Evolutionary conservation across 306 rosid species (phyloP), one percentile per base, ranked within the genome.

Genomic region (Quercus bicolor): DNA sequence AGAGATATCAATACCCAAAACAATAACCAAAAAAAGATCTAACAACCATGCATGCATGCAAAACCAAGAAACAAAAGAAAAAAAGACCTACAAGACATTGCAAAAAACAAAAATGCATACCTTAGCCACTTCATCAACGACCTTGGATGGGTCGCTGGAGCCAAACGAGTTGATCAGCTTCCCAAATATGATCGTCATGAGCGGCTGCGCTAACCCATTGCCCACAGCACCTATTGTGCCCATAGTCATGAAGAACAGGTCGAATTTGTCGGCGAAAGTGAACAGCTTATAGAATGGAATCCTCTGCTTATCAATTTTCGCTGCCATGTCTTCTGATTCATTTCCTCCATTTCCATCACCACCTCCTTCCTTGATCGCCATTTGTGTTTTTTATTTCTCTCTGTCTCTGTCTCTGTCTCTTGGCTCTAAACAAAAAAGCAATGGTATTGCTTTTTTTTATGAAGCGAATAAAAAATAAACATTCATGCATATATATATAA

Each of bases 161-260:
- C 93, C 98, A 14, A 92, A 93, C 0, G 93, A 60, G 72, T 95
- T 82, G 77, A 92, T 76, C 45, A 91, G 81, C 23, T 71, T 73
- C 7, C 94, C 98, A 5, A 95, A 79, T 21, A 95, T 52, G 20
- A 92, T 43, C 0, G 96, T 77, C 98, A 93, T 91, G 65, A 93
- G 5, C 40, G 98, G 98, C 68, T 87, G 91, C 1, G 94, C 15
- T 3, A 87, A 0, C 0, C 98, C 98, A 24, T 84, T 90, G 2
- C 79, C 90, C 14, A 83, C 11, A 3, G 96, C 92, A 34, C 60
- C 19, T 11, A 95, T 24, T 6, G 91, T 48, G 20, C 96, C 98
- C 7, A 90, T 19, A 52, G 68, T 37, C 94, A 95, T 95, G 69
- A 95, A 51, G 0, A 15, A 23, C 18, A 77, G 21, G 61, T 95